These are phyloP conservation scores for Trametes sanguinea DNA, from an alignment of 768 basidiomycete genomes.

Conservation along the genomic window DNA sequence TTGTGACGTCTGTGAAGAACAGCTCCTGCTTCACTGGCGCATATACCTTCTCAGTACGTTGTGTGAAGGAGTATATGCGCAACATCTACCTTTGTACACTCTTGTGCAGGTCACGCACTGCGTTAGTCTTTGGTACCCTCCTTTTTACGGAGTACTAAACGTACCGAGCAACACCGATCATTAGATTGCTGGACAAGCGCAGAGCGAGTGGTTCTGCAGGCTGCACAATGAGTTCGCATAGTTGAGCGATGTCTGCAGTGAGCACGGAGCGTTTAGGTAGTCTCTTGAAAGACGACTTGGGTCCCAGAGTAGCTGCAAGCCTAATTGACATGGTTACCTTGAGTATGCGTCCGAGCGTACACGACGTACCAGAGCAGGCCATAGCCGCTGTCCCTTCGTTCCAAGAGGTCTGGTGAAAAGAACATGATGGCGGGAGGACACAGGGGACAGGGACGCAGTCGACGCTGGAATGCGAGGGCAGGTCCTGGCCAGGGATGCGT, in stretches of 20 bases:
- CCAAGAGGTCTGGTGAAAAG: conserved; percentile 80
- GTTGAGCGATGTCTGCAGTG: conserved; percentile 76
- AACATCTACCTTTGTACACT: conserved; percentile 49
- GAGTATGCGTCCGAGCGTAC: not conserved
- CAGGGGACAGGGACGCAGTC: not conserved
- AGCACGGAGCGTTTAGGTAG: conserved; percentile 82
- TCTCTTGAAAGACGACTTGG: conserved; percentile 84
- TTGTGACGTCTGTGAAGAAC: conserved; percentile 76
- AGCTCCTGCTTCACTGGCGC: conserved; percentile 79
- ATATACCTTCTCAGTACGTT: not conserved
- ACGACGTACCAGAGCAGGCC: conserved; percentile 75
- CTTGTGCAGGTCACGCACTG: conserved; percentile 25
- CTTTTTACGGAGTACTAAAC: conserved; percentile 24
- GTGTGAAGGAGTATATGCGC: not conserved
- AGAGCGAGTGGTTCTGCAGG: conserved; percentile 88
- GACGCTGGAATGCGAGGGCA: not conserved
- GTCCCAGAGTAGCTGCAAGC: conserved; percentile 90
- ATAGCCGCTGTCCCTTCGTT: conserved; percentile 83
- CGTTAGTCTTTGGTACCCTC: too few relatives aligned
- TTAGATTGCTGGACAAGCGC: conserved; percentile 82
- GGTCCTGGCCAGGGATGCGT: not conserved
- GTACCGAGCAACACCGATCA: conserved; percentile 88
- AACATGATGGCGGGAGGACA: conserved; percentile 52
- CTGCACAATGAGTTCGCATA: conserved; percentile 79
- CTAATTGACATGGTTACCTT: conserved; percentile 39